A percentile compares a stretch with the other conserved stretches of the same genome.
phyloP scores from a whole-genome alignment of 2,329 filamentous ascomycete species.

The Colletotrichum musicola region DNA sequence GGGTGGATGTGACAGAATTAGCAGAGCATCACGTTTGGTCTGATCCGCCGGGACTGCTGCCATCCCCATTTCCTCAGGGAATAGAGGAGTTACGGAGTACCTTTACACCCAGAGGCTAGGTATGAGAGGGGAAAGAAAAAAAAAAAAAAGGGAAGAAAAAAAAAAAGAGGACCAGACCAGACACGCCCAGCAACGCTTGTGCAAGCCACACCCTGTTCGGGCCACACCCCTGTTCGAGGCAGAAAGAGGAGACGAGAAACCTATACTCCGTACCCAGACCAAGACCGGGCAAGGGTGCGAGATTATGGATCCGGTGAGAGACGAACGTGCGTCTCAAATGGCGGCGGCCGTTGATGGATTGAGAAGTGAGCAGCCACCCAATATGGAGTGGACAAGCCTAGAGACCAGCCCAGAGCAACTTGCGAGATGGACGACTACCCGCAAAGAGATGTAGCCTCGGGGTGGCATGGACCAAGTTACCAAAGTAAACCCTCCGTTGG shows the following conservation, averaged over 20 bases:
- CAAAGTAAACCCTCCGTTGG: neutral
- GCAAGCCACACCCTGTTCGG: conserved; percentile 37
- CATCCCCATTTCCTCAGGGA: conserved; percentile 41
- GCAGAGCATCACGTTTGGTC: conserved; percentile 50
- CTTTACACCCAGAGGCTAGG: too few species aligned
- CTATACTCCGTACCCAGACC: conserved; percentile 16
- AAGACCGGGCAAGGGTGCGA: conserved; percentile 33
- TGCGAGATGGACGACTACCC: conserved; percentile 12
- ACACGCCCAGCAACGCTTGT: conserved; percentile 33
- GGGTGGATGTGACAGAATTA: conserved; percentile 50
- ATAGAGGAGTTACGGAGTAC: neutral
- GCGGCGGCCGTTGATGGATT: conserved; percentile 36
- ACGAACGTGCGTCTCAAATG: conserved; percentile 38
- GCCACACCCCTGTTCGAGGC: conserved; percentile 34
- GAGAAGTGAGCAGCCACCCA: conserved; percentile 37
- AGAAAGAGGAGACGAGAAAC: conserved; percentile 37
- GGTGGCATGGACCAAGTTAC: conserved; percentile 32
- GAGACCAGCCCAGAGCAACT: neutral
- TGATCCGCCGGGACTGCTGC: conserved; percentile 47
- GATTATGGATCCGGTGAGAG: conserved; percentile 40
- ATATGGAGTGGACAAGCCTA: conserved; percentile 15
- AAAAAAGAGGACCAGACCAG: conserved; percentile 16
- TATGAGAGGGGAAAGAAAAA: conserved; percentile 22
- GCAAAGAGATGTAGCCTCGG: conserved; percentile 20
- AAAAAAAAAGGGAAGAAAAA: conserved; percentile 15